Evolutionary conservation across 371 early-diverging fungal genomes (phyloP).

Genomic region (Lichtheimia corymbifera): DNA sequence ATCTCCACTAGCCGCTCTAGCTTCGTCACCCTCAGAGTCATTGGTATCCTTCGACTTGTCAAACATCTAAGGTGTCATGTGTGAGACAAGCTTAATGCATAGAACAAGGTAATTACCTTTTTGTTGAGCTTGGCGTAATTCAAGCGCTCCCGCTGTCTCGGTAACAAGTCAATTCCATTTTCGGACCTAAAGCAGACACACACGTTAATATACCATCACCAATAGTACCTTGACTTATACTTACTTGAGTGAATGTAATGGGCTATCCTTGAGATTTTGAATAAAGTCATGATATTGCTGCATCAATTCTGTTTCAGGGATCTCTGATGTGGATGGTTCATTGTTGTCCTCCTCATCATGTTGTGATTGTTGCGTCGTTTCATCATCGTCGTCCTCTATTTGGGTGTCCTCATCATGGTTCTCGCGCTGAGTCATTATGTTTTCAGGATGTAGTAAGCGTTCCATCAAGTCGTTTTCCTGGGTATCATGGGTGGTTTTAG

Average conservation of each 20-base stretch:
- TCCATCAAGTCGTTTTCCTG: background rate
- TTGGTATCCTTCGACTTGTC: background rate
- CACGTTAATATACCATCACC: no score
- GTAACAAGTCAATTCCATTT: constrained; percentile 9
- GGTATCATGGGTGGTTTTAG: no score
- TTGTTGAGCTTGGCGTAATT: constrained; percentile 7
- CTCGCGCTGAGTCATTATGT: background rate
- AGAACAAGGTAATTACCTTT: background rate
- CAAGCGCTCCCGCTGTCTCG: constrained; percentile 17
- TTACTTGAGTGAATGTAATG: constrained; percentile 29
- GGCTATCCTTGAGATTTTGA: constrained; percentile 13
- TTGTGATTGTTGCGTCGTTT: constrained; percentile 10
- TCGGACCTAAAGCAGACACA: background rate
- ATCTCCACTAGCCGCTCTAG: background rate
- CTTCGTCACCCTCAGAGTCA: background rate
- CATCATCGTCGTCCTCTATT: constrained; percentile 12
- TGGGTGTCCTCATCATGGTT: constrained; percentile 5
- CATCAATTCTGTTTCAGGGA: constrained; percentile 15
- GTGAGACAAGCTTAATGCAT: background rate
- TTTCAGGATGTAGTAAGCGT: constrained; percentile 4
- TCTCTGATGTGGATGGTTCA: constrained; percentile 4
- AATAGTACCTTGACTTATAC: background rate
- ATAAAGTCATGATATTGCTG: constrained; percentile 14
- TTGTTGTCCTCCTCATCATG: background rate
- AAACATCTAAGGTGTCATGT: background rate